Conservation (phyloP, 148 eudicot genomes). For the Dysphania ambrosioides region DNA sequence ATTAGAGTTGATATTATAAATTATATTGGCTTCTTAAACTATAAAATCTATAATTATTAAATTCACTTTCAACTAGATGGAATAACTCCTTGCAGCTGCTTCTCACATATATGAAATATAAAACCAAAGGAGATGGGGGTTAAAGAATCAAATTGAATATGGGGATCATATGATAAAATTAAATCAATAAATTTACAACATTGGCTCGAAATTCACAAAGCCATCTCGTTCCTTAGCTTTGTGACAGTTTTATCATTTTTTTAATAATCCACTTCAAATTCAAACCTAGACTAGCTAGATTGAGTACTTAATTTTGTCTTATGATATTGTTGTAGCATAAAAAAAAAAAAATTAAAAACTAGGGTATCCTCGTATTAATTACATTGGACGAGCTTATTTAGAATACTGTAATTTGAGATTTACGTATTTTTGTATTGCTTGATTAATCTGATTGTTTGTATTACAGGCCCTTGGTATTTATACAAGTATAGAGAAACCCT, state of each 20-base stretch:
- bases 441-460: too few relatives aligned
- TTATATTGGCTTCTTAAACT: neutral
- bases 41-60: neutral
- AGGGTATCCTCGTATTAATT: constrained; percentile 24
- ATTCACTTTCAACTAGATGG: neutral
- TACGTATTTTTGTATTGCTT: too few relatives aligned
- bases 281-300: constrained; percentile 1
- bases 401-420: too few relatives aligned
- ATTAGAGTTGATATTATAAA: neutral
- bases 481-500: too few relatives aligned
- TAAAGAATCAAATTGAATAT: constrained; percentile 18
- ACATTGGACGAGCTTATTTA: constrained; percentile 28
- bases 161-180: constrained; percentile 8
- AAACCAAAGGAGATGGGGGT: constrained; percentile 7
- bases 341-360: too few relatives aligned
- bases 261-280: neutral
- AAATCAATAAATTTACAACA: neutral
- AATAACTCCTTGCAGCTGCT: constrained; percentile 14
- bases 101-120: constrained; percentile 26
- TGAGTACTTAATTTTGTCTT: constrained; percentile 5
- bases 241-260: neutral
- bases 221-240: neutral
- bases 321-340: neutral
- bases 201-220: constrained; percentile 17
- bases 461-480: too few relatives aligned